A percentile compares a stretch with the other conserved stretches of the same genome.
Evolutionary conservation across 192 early-diverging fungal species (phyloP).

Genomic region (Gamsiella multidivaricata): DNA sequence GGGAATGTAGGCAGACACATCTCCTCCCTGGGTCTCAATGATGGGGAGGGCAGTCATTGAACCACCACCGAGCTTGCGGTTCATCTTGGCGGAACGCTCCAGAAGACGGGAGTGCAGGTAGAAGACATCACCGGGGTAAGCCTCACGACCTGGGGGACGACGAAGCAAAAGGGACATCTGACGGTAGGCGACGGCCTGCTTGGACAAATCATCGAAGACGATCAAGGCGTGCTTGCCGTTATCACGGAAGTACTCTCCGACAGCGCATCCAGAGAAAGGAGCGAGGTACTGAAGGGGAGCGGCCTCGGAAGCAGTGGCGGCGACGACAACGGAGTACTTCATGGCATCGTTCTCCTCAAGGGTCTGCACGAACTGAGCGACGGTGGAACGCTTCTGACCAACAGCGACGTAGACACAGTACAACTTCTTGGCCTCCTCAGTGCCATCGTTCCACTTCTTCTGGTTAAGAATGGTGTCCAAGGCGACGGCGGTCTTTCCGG

Average conservation of each 20-base stretch:
- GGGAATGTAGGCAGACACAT: constrained; percentile 99
- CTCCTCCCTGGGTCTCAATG: constrained; percentile 99
- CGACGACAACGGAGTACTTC: constrained; percentile 98
- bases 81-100: constrained; percentile 99
- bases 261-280: constrained; percentile 98
- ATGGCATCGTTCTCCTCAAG: constrained; percentile 96
- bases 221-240: constrained; percentile 98
- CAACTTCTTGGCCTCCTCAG: constrained; percentile 97
- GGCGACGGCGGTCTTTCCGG: constrained; percentile 99
- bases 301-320: constrained; percentile 98
- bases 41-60: constrained; percentile 99
- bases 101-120: constrained; percentile 99
- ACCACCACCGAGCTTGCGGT: constrained; percentile 93
- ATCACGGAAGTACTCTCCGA: constrained; percentile 99
- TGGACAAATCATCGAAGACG: constrained; percentile 99
- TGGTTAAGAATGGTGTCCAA: constrained; percentile 99
- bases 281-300: constrained; percentile 99
- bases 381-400: constrained; percentile 99
- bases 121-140: constrained; percentile 99
- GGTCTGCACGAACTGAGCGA: constrained; percentile 98
- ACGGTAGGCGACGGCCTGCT: constrained; percentile 99
- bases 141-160: constrained; percentile 99
- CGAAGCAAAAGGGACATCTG: constrained; percentile 99
- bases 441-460: constrained; percentile 97
- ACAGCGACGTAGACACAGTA: constrained; percentile 99